phyloP scores from a whole-genome alignment of 2,329 filamentous ascomycete genomes.

The Fusarium xylarioides region DNA sequence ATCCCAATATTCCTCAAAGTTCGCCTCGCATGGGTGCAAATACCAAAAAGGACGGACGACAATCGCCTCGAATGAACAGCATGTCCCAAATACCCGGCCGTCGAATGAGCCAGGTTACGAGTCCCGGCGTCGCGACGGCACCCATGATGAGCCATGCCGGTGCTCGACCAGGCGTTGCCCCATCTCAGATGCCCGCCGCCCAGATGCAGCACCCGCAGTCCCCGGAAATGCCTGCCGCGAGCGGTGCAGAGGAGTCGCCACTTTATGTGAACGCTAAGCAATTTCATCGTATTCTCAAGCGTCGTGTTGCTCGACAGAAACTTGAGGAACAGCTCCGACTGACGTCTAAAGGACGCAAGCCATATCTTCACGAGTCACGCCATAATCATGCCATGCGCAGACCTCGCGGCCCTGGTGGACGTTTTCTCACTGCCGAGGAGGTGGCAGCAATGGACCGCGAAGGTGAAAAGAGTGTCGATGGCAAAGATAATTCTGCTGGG shows the following conservation, averaged over 20 bases:
- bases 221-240: conserved; percentile 77
- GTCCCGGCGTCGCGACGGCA: conserved; percentile 76
- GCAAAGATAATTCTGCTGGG: conserved; percentile 44
- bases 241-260: conserved; percentile 85
- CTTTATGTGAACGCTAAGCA: conserved; percentile 99
- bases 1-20: conserved; percentile 72
- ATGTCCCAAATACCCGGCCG: conserved; percentile 68
- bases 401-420: conserved; percentile 90
- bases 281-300: conserved; percentile 95
- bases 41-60: conserved; percentile 74
- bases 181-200: conserved; percentile 68
- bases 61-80: conserved; percentile 79
- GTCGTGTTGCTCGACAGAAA: conserved; percentile 90
- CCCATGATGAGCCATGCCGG: conserved; percentile 78
- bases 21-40: conserved; percentile 83
- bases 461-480: conserved; percentile 56
- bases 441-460: conserved; percentile 86
- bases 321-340: conserved; percentile 91
- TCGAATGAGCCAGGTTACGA: conserved; percentile 80
- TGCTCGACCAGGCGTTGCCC: conserved; percentile 59
- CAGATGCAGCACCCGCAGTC: conserved; percentile 78
- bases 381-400: conserved; percentile 98
- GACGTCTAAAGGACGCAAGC: conserved; percentile 94
- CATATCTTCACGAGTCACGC: conserved; percentile 95
- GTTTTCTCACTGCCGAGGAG: conserved; percentile 96